phyloP scores from a whole-genome alignment of 2,329 filamentous ascomycete species.

The Talaromyces atroroseus region DNA sequence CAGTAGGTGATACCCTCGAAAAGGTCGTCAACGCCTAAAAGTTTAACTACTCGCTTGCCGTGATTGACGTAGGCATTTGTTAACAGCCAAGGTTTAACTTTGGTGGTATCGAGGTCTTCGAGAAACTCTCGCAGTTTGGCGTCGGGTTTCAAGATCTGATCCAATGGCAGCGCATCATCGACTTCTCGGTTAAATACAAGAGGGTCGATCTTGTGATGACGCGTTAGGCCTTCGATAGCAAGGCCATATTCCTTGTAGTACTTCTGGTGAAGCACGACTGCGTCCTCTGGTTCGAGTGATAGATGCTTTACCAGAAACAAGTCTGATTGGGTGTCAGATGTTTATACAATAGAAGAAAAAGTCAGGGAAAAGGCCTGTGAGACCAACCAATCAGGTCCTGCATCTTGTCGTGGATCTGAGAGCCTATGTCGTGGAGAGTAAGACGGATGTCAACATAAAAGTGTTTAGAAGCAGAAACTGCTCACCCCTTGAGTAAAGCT shows the following conservation, averaged over 20 bases:
- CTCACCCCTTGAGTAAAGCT: conserved; percentile 81
- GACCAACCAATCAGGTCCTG: conserved; percentile 62
- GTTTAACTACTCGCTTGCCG: conserved; percentile 70
- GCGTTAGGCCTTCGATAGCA: conserved; percentile 91
- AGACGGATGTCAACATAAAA: not conserved
- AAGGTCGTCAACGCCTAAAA: conserved; percentile 77
- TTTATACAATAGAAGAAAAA: conserved; percentile 37
- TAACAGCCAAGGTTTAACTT: conserved; percentile 87
- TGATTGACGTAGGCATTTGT: conserved; percentile 95
- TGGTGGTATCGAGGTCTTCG: conserved; percentile 72
- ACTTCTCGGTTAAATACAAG: conserved; percentile 92
- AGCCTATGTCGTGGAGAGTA: conserved; percentile 43
- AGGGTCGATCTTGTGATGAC: conserved; percentile 91
- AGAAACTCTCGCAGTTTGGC: conserved; percentile 69
- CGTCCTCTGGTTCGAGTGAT: conserved; percentile 67
- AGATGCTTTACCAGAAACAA: conserved; percentile 64
- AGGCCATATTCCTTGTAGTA: conserved; percentile 96
- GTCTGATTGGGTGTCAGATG: conserved; percentile 33
- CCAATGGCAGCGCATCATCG: conserved; percentile 86
- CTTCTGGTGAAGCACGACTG: conserved; percentile 76
- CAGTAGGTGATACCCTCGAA: conserved; percentile 96
- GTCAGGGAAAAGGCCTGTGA: conserved; percentile 29
- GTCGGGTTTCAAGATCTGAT: conserved; percentile 75
- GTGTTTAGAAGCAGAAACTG: not conserved
- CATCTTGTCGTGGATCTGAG: conserved; percentile 85